A percentile compares a stretch with the other conserved stretches of the same genome.
These are phyloP conservation scores for Eucalyptus cloeziana DNA, from an alignment of 345 rosid genomes.

Conservation along the genomic window DNA sequence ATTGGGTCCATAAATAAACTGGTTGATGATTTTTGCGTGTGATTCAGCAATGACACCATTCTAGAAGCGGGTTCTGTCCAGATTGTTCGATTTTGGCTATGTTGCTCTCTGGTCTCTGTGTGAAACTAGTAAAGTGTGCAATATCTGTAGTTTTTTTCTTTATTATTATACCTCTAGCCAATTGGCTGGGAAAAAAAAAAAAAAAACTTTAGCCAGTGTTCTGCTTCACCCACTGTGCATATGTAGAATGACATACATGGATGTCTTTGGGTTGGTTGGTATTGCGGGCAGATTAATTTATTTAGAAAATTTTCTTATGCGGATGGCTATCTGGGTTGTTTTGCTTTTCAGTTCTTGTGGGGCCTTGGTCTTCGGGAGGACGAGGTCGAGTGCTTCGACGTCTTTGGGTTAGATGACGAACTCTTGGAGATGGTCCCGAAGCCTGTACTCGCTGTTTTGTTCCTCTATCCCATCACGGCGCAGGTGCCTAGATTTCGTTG, in stretches of 20 bases:
- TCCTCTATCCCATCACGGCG: constrained; percentile 71
- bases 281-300: neutral
- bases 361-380: constrained; percentile 62
- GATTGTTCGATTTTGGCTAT: neutral
- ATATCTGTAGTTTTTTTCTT: neutral
- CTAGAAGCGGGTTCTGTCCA: neutral
- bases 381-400: constrained; percentile 81
- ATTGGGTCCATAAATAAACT: neutral
- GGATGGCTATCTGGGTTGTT: neutral
- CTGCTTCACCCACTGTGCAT: neutral
- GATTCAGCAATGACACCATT: neutral
- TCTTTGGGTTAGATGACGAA: constrained; percentile 80
- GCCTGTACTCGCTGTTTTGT: constrained; percentile 89
- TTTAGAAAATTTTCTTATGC: neutral
- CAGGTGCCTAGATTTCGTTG: constrained; percentile 28
- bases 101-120: neutral
- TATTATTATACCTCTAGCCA: neutral
- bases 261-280: neutral
- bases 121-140: neutral
- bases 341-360: constrained; percentile 56
- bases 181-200: neutral
- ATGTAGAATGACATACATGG: neutral
- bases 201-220: neutral
- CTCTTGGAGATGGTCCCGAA: constrained; percentile 81
- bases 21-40: neutral